A percentile compares a stretch with the other conserved stretches of the same genome.
Conservation (phyloP, 352 stramenopile genomes). For the Globisporangium spinosum region DNA sequence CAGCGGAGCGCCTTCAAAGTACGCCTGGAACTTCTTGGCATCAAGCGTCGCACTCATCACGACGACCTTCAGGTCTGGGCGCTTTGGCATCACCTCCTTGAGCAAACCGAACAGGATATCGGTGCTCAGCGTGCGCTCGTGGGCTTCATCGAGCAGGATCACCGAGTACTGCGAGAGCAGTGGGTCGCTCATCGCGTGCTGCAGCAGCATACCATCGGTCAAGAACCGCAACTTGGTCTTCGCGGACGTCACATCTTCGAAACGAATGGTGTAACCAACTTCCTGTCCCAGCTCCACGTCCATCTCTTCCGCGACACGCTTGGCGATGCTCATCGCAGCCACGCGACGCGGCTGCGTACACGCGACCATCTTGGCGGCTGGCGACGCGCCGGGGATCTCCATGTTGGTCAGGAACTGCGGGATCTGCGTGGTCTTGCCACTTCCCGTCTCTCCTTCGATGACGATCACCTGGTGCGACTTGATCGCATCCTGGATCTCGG, state of each 20-base stretch:
- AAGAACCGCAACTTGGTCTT: slow-evolving; percentile 84
- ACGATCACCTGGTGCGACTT: slow-evolving; percentile 95
- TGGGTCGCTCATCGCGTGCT: slow-evolving; percentile 96
- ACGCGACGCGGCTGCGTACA: slow-evolving; percentile 98
- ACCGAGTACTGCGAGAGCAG: slow-evolving; percentile 94
- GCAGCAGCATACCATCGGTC: slow-evolving; percentile 94
- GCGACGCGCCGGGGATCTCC: slow-evolving; percentile 67
- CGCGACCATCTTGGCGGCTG: slow-evolving; percentile 76
- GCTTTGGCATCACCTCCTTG: slow-evolving; percentile 94
- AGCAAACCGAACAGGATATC: slow-evolving; percentile 98
- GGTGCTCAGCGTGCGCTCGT: slow-evolving; percentile 96
- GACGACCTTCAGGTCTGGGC: slow-evolving; percentile 96
- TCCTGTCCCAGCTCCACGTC: slow-evolving; percentile 95
- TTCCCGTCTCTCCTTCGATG: slow-evolving; percentile 98
- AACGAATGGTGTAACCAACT: slow-evolving; percentile 99
- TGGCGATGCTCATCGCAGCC: slow-evolving; percentile 96
- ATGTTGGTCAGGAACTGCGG: slow-evolving; percentile 91
- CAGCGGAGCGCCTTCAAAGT: slow-evolving; percentile 94
- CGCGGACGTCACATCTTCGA: slow-evolving; percentile 94
- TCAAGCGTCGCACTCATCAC: slow-evolving; percentile 99
- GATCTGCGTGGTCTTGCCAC: slow-evolving; percentile 96
- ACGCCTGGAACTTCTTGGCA: slow-evolving; percentile 94
- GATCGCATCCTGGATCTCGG: slow-evolving; percentile 96
- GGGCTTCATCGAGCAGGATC: slow-evolving; percentile 97
- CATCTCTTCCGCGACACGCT: slow-evolving; percentile 98